Evolutionary conservation across 169 alveolate species (phyloP).

Genomic region (Perkinsus olseni): DNA sequence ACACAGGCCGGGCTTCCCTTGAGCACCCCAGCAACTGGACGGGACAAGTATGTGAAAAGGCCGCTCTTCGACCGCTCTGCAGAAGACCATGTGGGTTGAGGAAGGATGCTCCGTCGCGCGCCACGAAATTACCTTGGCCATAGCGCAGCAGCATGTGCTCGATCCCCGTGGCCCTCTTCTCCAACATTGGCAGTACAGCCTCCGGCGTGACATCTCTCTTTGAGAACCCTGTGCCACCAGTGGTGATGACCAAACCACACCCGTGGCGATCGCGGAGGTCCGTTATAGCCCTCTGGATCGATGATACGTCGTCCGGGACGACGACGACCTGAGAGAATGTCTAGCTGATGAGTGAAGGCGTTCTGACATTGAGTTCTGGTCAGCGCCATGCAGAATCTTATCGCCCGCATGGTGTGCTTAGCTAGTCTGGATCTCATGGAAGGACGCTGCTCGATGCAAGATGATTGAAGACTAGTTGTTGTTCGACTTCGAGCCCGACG

Average conservation of each 20-base stretch:
- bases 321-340: neutral
- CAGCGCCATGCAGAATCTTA: too few species aligned
- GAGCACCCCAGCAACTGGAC: neutral
- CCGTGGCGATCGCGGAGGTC: neutral
- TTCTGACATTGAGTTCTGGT: too few species aligned
- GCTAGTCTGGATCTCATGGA: too few species aligned
- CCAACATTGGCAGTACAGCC: conserved; percentile 41
- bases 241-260: conserved; percentile 25
- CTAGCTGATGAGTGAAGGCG: neutral
- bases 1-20: neutral
- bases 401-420: too few species aligned
- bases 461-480: too few species aligned
- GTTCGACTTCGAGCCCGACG: too few species aligned
- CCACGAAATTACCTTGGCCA: neutral
- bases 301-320: conserved; percentile 25
- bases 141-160: neutral
- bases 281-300: conserved; percentile 13
- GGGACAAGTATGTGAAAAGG: neutral
- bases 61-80: neutral
- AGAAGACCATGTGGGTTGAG: too few species aligned
- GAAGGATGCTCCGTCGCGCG: too few species aligned
- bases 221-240: conserved; percentile 47
- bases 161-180: conserved; percentile 20
- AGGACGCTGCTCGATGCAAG: too few species aligned
- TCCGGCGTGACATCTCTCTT: conserved; percentile 48